Base-by-base conservation (phyloP, 1,284 basidiomycete genomes). In the Exobasidium cylindrosporum region DNA sequence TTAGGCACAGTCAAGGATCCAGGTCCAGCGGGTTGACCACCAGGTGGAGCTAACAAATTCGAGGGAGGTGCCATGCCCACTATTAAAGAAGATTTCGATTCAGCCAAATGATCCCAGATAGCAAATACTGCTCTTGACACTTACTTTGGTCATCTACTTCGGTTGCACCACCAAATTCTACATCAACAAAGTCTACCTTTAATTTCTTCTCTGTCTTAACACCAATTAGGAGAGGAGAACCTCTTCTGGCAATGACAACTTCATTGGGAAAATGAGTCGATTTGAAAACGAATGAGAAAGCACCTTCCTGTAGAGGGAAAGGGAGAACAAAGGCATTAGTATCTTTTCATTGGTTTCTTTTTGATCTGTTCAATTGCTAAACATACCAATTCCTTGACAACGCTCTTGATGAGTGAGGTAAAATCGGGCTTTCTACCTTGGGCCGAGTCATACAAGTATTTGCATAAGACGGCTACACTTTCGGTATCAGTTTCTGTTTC, bases 201-300 rank as follows among this genome's bases (percentile, higher is more conserved):
- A 99, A 87, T 83, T 98, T 98, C 86, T 95, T 94, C 81, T 98
- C 95, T 35, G 96, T 97, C 89, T 98, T 98, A 81, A 99, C 95
- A 84, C 96, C 96, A 77, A 98, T 89, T 62, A 98, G 83, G 29
- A 99, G 87, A 26, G 96, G 96, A 29, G 95, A 98, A 77, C 96
- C 96, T 77, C 96, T 91, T 75, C 94, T 91, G 64, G 94, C 92
- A 61, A 91, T 90, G 68, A 98, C 92, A 67, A 96, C 87, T 82
- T 98, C 92, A 75, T 95, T 92, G 56, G 96, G 96, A 85, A 88
- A 99, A 84, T 98, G 93, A 43, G 83, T 82, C 17, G 94, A 97
- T 84, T 97, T 98, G 90, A 98, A 97, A 74, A 97, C 94, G 81
- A 99, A 97, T n/a, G 96, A 96, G 77, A 98, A 99, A 7, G 96